Evolutionary conservation across 345 rosid genomes (phyloP).

Genomic region (Salix brachista): DNA sequence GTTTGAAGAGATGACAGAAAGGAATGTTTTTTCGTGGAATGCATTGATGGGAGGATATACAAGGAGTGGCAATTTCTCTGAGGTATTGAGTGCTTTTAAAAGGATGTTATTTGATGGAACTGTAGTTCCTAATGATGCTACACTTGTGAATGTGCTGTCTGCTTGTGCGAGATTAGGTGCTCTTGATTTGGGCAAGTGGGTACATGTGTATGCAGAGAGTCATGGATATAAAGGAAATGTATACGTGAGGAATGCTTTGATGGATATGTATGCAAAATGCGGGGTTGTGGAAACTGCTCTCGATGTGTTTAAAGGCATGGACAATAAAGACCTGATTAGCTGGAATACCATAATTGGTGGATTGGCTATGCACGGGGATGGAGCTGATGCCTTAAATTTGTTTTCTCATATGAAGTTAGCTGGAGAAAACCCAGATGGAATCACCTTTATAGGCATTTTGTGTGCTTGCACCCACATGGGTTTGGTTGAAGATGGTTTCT

Average conservation of each 20-base stretch:
- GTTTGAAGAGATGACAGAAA: slow-evolving; percentile 65
- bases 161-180: slow-evolving; percentile 83
- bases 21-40: slow-evolving; percentile 81
- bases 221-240: slow-evolving; percentile 53
- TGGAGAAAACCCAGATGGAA: slow-evolving; percentile 56
- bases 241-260: slow-evolving; percentile 62
- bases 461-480: slow-evolving; percentile 75
- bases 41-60: slow-evolving; percentile 62
- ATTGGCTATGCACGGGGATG: slow-evolving; percentile 66
- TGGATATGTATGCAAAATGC: slow-evolving; percentile 85
- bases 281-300: slow-evolving; percentile 59
- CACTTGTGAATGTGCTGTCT: slow-evolving; percentile 63
- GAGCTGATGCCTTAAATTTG: slow-evolving; percentile 57
- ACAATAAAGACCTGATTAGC: slow-evolving; percentile 62
- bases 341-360: slow-evolving; percentile 77
- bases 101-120: slow-evolving; percentile 51
- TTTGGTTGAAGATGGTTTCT: slow-evolving; percentile 63
- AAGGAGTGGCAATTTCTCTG: slow-evolving; percentile 31
- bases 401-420: slow-evolving; percentile 52
- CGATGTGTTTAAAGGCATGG: slow-evolving; percentile 48
- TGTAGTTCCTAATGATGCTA: slow-evolving; percentile 63
- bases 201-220: slow-evolving; percentile 51
- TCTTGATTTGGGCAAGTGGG: slow-evolving; percentile 67
- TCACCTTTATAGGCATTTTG: slow-evolving; percentile 67
- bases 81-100: slow-evolving; percentile 56